Base-by-base conservation (phyloP, 2,329 filamentous ascomycete species). In the Trichothecium sympodiale region DNA sequence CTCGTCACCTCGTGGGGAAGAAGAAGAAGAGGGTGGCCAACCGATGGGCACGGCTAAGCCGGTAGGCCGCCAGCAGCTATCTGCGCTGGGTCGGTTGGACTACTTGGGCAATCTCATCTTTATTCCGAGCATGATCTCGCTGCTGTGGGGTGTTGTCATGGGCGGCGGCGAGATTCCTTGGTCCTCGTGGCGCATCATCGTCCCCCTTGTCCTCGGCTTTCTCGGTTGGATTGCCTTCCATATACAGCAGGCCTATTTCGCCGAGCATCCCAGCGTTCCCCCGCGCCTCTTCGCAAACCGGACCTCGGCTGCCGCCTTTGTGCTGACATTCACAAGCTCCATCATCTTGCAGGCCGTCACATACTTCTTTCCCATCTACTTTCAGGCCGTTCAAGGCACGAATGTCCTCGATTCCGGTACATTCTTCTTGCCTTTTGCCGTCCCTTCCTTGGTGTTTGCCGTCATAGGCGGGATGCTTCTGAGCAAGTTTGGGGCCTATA, bases 321-420 rank as follows among this genome's bases (percentile, higher is more conserved):
- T n/a, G n/a, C n/a, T n/a, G n/a, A n/a, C n/a, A n/a, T n/a, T n/a
- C n/a, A n/a, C 32, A 14, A 23, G 16, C 27, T 37, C 34, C n/a
- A n/a, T 41, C 10, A 14, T 39, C 10, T 13, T 40, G 5, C 33
- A 52, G 17, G 58, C 55, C 47, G 42, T 50, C 10, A 40, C 49
- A 27, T 58, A 53, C 46, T 62, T 62, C 39, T 39, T 62, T 2
- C 60, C 62, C 0, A 40, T 66, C 7, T 67, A 65, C 45, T 65
- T 65, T 42, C 61, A 65, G 36, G 52, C 50, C 2, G 56, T 66
- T 0, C 46, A 49, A 2, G 38, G 41, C 4, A 44, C 50, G 5
- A 44, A 48, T 1, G 50, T 62, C 0, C 34, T 43, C 0, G 39
- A 46, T 0, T 42, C 54, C 0, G 56, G 51, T 1, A 42, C 54